Conservation (phyloP, 345 rosid genomes). For the Lepidium africanum region DNA sequence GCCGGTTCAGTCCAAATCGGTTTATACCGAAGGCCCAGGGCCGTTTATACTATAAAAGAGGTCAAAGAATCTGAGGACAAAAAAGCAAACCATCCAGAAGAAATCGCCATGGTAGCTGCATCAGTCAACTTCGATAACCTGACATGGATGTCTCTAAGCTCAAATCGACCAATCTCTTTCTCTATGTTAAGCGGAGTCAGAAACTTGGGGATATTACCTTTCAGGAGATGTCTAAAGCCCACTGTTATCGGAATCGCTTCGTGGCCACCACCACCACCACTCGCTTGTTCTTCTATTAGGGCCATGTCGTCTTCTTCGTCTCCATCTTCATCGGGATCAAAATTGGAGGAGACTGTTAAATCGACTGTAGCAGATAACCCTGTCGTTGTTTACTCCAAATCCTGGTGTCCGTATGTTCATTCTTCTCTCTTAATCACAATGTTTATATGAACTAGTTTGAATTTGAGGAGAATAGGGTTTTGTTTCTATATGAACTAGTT, state of each 20-base stretch:
- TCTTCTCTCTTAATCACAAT: neutral
- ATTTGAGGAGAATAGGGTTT: neutral
- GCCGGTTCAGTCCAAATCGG: too few relatives aligned
- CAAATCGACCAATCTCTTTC: slow-evolving; percentile 27
- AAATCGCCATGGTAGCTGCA: slow-evolving; percentile 41
- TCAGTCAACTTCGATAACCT: slow-evolving; percentile 35
- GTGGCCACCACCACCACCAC: neutral
- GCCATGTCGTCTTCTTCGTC: slow-evolving; percentile 20
- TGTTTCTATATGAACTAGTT: neutral
- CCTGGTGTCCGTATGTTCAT: slow-evolving; percentile 82
- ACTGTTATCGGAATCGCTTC: slow-evolving; percentile 17
- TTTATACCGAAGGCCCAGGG: too few relatives aligned
- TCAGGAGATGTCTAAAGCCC: slow-evolving; percentile 12
- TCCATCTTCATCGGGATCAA: slow-evolving; percentile 50
- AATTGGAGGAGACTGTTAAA: slow-evolving; percentile 65
- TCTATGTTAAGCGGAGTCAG: slow-evolving; percentile 18
- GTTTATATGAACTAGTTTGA: too few relatives aligned
- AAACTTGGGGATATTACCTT: neutral
- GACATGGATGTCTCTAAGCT: slow-evolving; percentile 30
- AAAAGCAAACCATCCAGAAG: neutral
- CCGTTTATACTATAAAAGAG: too few relatives aligned
- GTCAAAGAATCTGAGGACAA: neutral
- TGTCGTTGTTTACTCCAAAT: slow-evolving; percentile 89
- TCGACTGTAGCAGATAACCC: slow-evolving; percentile 64
- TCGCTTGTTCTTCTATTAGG: neutral